Base-by-base conservation (phyloP, 495 filamentous ascomycete genomes). In the Letharia columbiana region DNA sequence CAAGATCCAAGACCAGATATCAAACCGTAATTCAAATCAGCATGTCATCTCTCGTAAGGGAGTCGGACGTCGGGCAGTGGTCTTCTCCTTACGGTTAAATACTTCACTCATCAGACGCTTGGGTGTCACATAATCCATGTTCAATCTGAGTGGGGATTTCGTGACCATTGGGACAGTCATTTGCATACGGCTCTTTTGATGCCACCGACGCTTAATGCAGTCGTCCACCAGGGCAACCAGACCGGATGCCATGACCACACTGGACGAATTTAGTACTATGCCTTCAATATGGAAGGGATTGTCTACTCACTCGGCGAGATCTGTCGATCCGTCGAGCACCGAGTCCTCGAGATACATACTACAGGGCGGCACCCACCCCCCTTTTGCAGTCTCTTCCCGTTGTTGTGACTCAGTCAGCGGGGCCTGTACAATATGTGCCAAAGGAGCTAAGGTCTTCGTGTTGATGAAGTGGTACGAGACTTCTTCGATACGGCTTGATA, bases 191-290 rank as follows among this genome's bases (percentile, higher is more conserved):
- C 86, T 84, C 73, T 86, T 85, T 33, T 82, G 76, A 72, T 91
- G 86, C 83, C 89, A 94, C 63, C 85, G 86, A 59, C 86, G 83
- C 74, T 89, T 87, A 77, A 96, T 93, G 77, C 87, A 90, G 76
- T 98, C 93, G 71, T 98, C 94, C 66, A 96, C 88, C 56, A 98
- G 86, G 10, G 89, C 86, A 58, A 95, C 89, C 71, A 98, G 81
- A 49, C 93, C 94, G 60, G 92, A 93, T 33, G 92, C 87, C 64
- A 98, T 85, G 71, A 98, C 88, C 68, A 92, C 88, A 72, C 92
- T 96, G 64, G 61, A 49, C 52, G 66, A 49, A 37, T 63, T 76
- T 74, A 73, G 73, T 75, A 65, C 75, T 68, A 61, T 44, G 59
- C 35, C 33, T 62, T n/a, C 13, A 37, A n/a, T 64, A 18, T 49